Base-by-base conservation (phyloP, 2,329 filamentous ascomycete species). In the Coleophoma cylindrospora region DNA sequence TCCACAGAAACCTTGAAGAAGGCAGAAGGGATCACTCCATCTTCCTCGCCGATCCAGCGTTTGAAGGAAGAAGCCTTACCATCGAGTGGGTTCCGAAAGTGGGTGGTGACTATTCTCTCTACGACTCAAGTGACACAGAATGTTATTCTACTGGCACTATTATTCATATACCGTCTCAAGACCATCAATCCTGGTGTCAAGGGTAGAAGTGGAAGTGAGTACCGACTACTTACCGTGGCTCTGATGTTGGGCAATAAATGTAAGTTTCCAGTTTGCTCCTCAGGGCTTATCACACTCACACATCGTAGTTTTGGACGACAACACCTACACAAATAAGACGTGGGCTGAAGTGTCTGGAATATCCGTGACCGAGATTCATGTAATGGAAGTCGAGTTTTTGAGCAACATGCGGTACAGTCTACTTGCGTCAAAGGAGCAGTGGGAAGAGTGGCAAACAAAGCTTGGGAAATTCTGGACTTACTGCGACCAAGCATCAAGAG, bases 321-420 rank as follows among this genome's bases (percentile, higher is more conserved):
- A 97, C 68, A 97, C 94, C 0, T 99, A 99, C 70, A 97, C 94
- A 36, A 99, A 99, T 74, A 96, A 97, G 75, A 99, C 94, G 0
- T 99, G 94, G 94, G 94, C 92, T 2, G 94, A 99, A 62, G 94
- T 99, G 11, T 97, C 94, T 1, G 88, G 89, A 41, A 96, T 99
- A 54, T 84, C 89, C 1, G 92, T 97, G 12, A 84, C 87, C 53
- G 94, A 99, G 69, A 96, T 99, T 47, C 94, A 99, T 66, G 87
- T 96, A 41, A 99, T 99, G 94, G 94, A 99, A 68, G 94, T 99
- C n/a, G 94, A 99, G 68, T 99, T 99, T 62, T 75, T 99, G 55
- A 96, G 92, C 74, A 97, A 97, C 69, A 95, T 99, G 86, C 84
- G 92, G 63, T 99, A 97, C 70, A 91, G 89, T 61, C 75, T 99